Percentiles rank a stretch among this genome's conserved stretches.
phyloP scores from a whole-genome alignment of 441 rosid species.

The Mallotus japonicus region DNA sequence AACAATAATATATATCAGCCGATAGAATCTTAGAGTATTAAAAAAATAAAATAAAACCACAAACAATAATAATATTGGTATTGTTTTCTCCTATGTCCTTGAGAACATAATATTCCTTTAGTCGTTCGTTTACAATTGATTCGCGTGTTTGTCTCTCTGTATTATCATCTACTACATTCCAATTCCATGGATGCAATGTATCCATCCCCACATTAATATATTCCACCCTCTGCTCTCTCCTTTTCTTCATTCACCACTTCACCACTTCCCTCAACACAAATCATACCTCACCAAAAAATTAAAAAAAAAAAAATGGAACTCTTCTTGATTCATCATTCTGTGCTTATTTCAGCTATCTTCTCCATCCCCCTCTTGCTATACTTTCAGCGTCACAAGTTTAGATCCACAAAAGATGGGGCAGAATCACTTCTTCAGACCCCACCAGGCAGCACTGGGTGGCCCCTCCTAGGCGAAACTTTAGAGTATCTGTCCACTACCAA shows the following conservation, averaged over 20 bases:
- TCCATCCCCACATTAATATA: no score
- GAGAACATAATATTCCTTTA: not conserved
- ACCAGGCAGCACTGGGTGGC: slow-evolving; percentile 22
- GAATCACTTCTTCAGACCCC: not conserved
- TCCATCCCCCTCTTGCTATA: slow-evolving; percentile 1
- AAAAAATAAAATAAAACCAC: no score
- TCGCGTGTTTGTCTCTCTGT: not conserved
- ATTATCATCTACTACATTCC: no score
- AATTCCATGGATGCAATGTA: no score
- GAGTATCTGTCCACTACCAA: slow-evolving; percentile 18
- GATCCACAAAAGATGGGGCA: not conserved
- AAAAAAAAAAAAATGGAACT: not conserved
- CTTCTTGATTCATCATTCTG: not conserved
- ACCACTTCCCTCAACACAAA: no score
- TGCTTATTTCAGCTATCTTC: not conserved
- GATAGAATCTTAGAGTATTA: no score
- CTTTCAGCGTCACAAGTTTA: not conserved
- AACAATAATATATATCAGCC: no score
- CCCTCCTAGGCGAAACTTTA: slow-evolving; percentile 21
- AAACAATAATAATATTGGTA: not conserved
- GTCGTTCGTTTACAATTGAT: not conserved
- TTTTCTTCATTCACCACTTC: not conserved
- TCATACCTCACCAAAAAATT: no score
- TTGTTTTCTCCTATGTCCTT: not conserved
- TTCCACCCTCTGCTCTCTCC: not conserved